phyloP scores from a whole-genome alignment of 2,329 filamentous ascomycete genomes.

The Cercospora berteroae region DNA sequence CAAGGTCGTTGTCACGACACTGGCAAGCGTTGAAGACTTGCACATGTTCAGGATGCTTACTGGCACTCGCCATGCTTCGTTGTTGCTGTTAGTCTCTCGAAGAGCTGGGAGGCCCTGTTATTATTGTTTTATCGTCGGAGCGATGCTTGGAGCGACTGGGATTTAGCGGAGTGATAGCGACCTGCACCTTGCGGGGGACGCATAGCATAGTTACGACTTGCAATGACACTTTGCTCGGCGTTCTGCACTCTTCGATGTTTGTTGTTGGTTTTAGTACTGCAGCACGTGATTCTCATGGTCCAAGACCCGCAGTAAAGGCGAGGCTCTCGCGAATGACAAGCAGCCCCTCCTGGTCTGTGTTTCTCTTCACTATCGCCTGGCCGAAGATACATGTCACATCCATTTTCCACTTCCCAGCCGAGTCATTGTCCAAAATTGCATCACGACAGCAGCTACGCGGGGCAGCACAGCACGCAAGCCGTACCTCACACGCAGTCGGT shows the following conservation, averaged over 20 bases:
- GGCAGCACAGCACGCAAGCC: conserved; percentile 4
- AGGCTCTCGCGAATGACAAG: conserved; percentile 2
- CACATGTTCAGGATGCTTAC: not conserved
- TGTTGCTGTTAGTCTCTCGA: not conserved
- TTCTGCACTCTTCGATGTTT: not conserved
- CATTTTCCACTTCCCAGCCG: not conserved
- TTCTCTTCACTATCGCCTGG: not conserved
- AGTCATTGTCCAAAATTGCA: not conserved
- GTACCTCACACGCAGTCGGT: not conserved
- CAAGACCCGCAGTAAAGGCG: conserved; percentile 7
- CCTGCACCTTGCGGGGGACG: not conserved
- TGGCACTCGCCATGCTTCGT: not conserved
- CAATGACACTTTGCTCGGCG: not conserved
- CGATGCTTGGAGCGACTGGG: not conserved
- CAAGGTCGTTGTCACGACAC: not conserved
- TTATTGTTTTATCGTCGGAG: not conserved
- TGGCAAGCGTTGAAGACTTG: not conserved
- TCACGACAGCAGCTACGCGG: not conserved
- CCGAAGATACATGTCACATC: not conserved
- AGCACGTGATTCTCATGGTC: not conserved
- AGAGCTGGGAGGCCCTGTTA: not conserved
- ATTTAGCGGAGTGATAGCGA: not conserved
- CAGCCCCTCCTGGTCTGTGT: conserved; percentile 11
- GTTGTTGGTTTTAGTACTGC: not conserved
- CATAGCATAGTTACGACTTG: not conserved